Conservation (phyloP, 2,329 filamentous ascomycete genomes). For the Fusarium verticillioides region DNA sequence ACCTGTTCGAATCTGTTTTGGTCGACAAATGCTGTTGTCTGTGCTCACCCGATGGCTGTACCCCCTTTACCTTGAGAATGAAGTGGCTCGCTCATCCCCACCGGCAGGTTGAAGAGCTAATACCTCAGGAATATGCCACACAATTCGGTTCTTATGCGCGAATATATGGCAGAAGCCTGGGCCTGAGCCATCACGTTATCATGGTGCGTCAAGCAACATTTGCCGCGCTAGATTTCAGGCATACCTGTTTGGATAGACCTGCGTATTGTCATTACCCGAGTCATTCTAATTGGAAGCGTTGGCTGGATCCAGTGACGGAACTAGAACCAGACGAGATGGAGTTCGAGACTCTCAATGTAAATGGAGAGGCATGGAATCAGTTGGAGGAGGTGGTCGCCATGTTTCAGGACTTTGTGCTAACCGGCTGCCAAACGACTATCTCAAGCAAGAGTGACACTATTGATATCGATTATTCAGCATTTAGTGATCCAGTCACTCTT, state of each 20-base stretch:
- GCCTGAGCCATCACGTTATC: fast-evolving
- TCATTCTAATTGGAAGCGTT: fast-evolving
- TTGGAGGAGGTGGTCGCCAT: fast-evolving
- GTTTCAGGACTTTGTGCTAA: neutral
- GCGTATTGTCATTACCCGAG: fast-evolving
- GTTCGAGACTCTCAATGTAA: fast-evolving
- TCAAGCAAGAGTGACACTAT: fast-evolving
- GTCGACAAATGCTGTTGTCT: fast-evolving
- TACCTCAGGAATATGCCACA: fast-evolving
- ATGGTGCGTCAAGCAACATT: neutral
- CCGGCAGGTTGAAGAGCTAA: fast-evolving
- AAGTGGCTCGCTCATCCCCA: fast-evolving
- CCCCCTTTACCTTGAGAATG: neutral
- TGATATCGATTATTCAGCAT: neutral
- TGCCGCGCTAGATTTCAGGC: fast-evolving
- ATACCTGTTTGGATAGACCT: neutral
- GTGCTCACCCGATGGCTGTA: neutral
- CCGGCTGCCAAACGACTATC: fast-evolving
- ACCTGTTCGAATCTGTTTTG: fast-evolving
- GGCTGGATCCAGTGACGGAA: fast-evolving
- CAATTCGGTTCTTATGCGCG: fast-evolving
- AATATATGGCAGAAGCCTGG: fast-evolving
- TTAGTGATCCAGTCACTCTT: fast-evolving
- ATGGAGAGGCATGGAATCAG: neutral
- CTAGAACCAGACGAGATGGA: neutral